Evolutionary conservation across 768 basidiomycete species (phyloP).

Genomic region (Hebeloma cylindrosporum): DNA sequence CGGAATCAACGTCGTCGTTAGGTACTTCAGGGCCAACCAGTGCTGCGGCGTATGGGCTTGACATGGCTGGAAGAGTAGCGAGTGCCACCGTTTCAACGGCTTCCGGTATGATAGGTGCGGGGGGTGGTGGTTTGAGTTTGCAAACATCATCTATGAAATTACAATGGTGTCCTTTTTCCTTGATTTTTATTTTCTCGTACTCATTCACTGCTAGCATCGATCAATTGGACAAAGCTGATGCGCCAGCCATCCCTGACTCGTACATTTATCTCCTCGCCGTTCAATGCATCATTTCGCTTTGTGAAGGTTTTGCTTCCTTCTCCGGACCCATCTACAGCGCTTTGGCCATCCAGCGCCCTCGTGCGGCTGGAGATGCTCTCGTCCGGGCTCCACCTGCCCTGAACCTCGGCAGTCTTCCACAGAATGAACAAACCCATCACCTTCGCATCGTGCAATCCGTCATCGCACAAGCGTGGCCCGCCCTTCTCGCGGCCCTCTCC

Average conservation of each 20-base stretch:
- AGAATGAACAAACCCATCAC: conserved; percentile 52
- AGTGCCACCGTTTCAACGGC: conserved; percentile 81
- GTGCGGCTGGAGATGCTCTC: conserved; percentile 59
- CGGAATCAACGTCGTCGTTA: conserved; percentile 25
- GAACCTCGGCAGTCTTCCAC: conserved; percentile 55
- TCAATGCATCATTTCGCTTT: conserved; percentile 83
- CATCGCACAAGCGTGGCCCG: conserved; percentile 89
- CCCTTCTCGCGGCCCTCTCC: conserved; percentile 84
- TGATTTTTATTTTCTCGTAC: not conserved
- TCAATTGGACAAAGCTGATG: conserved; percentile 96
- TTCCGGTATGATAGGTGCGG: conserved; percentile 84
- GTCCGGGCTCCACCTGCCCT: conserved; percentile 74
- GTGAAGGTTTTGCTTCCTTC: conserved; percentile 80
- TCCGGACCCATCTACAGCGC: conserved; percentile 74
- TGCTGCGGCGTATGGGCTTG: conserved; percentile 54
- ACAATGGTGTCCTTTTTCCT: conserved; percentile 64
- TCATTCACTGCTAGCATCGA: conserved; percentile 67
- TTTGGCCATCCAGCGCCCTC: conserved; percentile 65
- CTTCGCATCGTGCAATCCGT: conserved; percentile 70
- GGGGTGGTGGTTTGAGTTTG: conserved; percentile 61
- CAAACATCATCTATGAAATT: conserved; percentile 82
- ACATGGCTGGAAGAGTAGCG: conserved; percentile 83
- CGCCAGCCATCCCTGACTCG: conserved; percentile 89
- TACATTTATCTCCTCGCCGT: conserved; percentile 92
- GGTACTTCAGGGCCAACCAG: conserved; percentile 28